phyloP scores from a whole-genome alignment of 2,329 filamentous ascomycete genomes.

The Hymenoscyphus infarciens region DNA sequence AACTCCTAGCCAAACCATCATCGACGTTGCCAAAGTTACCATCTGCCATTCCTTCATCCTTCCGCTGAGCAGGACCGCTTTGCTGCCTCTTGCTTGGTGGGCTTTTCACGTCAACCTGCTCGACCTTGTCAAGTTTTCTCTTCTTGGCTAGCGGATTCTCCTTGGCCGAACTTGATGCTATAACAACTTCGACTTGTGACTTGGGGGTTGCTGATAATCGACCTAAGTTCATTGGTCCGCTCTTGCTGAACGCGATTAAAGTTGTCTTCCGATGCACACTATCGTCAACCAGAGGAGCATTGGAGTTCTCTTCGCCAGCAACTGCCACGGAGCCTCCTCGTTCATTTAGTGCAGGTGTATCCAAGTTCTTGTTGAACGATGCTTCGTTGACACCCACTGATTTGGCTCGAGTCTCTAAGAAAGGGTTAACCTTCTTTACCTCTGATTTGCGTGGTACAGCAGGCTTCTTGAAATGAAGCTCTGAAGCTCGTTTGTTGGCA shows the following conservation, averaged over 20 bases:
- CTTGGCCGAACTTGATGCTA: not conserved
- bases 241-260: conserved; percentile 16
- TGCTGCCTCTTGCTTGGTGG: conserved; percentile 14
- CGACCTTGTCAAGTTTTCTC: conserved; percentile 13
- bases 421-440: not conserved
- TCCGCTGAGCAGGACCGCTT: conserved; percentile 4
- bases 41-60: not conserved
- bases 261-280: conserved; percentile 15
- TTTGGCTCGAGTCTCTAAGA: not conserved
- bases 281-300: conserved; percentile 16
- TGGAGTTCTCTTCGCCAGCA: not conserved
- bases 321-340: not conserved
- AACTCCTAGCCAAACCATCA: not conserved
- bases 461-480: not conserved
- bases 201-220: conserved; percentile 1
- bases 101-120: not conserved
- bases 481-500: not conserved
- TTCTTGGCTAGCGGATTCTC: conserved; percentile 1
- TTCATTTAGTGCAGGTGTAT: not conserved
- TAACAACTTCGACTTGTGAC: not conserved
- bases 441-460: not conserved
- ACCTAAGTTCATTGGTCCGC: conserved; percentile 21
- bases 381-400: not conserved
- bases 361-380: not conserved
- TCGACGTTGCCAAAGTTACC: not conserved